A percentile compares a stretch with the other conserved stretches of the same genome.
Conservation (phyloP, 2,329 filamentous ascomycete species). For the Colletotrichum agaves region DNA sequence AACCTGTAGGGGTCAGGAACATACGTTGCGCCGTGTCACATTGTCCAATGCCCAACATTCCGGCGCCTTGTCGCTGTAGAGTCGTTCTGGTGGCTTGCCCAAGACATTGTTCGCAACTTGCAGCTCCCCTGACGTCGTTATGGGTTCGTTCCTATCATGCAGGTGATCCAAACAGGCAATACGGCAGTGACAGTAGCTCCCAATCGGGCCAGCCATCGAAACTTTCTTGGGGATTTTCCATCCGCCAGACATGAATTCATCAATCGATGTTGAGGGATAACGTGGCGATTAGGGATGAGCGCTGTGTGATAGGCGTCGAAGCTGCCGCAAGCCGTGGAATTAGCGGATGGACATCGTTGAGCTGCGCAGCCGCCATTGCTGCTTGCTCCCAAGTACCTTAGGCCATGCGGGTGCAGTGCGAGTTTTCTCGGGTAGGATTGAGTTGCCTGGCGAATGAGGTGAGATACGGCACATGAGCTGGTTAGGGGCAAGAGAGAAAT, state of each 20-base stretch:
- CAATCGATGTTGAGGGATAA: not conserved
- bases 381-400: not conserved
- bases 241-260: conserved; percentile 29
- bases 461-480: conserved; percentile 15
- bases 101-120: conserved; percentile 17
- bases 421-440: not conserved
- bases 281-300: conserved; percentile 24
- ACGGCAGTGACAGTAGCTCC: not conserved
- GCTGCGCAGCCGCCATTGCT: too few relatives aligned
- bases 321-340: conserved; percentile 10
- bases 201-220: conserved; percentile 31
- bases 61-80: not conserved
- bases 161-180: conserved; percentile 16
- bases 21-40: not conserved
- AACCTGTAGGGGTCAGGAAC: not conserved
- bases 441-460: conserved; percentile 5
- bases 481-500: conserved; percentile 4
- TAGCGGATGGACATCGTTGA: not conserved
- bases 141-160: conserved; percentile 6
- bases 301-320: not conserved
- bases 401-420: not conserved
- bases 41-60: conserved; percentile 14
- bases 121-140: conserved; percentile 28
- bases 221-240: not conserved
- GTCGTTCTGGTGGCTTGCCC: not conserved